Conservation (phyloP, 768 basidiomycete species). For the Tulasnella sp. region DNA sequence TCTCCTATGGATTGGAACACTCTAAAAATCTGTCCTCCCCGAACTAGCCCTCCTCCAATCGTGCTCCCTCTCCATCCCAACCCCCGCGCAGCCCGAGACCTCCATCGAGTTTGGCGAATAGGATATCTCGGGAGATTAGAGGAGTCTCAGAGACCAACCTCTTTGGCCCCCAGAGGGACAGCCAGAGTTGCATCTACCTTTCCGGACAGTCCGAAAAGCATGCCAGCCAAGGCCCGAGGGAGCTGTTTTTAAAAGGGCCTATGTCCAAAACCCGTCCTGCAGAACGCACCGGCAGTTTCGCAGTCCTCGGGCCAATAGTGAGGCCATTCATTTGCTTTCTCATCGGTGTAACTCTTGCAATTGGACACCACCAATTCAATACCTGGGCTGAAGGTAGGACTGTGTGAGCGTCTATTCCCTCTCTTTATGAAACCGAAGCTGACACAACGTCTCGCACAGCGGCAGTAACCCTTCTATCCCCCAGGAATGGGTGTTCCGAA, state of each 20-base stretch:
- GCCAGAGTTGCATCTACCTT: not conserved
- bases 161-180: not conserved
- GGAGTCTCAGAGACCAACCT: not conserved
- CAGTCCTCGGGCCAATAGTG: not conserved
- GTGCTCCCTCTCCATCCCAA: not conserved
- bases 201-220: not conserved
- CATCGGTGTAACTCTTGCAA: not conserved
- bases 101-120: not conserved
- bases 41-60: not conserved
- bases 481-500: not conserved
- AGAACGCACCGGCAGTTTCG: not conserved
- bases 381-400: not conserved
- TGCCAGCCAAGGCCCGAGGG: not conserved
- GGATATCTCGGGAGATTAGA: not conserved
- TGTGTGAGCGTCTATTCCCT: not conserved
- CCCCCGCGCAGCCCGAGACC: not conserved
- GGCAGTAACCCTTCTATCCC: not conserved
- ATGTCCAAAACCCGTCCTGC: not conserved
- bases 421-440: not conserved
- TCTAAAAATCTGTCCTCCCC: not conserved
- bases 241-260: not conserved
- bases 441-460: not conserved
- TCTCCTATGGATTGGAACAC: not conserved
- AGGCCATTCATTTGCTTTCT: not conserved
- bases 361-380: not conserved